phyloP scores from a whole-genome alignment of 1,284 basidiomycete genomes.

The Cutaneotrichosporon sp. region DNA sequence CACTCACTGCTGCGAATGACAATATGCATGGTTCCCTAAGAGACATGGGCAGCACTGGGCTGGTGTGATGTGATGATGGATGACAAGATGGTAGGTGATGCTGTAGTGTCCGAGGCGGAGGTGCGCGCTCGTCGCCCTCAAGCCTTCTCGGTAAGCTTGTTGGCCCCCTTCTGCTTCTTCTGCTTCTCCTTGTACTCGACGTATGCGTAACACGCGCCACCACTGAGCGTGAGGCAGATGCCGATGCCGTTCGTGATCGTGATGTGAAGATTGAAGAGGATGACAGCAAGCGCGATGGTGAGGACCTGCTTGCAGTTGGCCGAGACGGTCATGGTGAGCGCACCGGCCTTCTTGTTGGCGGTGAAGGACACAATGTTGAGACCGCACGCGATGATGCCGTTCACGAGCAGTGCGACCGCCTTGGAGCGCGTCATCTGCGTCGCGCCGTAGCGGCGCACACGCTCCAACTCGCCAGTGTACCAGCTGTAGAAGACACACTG shows the following conservation, averaged over 20 bases:
- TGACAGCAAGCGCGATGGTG: constrained; percentile 79
- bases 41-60: constrained; percentile 2
- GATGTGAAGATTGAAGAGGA: constrained; percentile 78
- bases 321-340: constrained; percentile 53
- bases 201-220: constrained; percentile 77
- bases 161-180: constrained; percentile 30
- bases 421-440: constrained; percentile 60
- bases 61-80: not conserved
- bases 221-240: constrained; percentile 74
- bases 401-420: constrained; percentile 65
- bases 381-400: constrained; percentile 83
- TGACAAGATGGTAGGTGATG: constrained; percentile 6
- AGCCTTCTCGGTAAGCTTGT: constrained; percentile 8
- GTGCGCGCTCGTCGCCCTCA: not conserved
- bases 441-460: constrained; percentile 61
- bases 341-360: constrained; percentile 83
- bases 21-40: constrained; percentile 8
- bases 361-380: constrained; percentile 90
- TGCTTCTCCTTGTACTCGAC: constrained; percentile 69
- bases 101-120: not conserved
- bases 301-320: constrained; percentile 83
- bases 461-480: constrained; percentile 72
- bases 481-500: constrained; percentile 78
- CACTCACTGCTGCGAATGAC: not conserved
- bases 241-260: constrained; percentile 75